Evolutionary conservation across 805 yeast species (phyloP), one percentile per base, ranked within the genome.

Genomic region (Candida awuae): DNA sequence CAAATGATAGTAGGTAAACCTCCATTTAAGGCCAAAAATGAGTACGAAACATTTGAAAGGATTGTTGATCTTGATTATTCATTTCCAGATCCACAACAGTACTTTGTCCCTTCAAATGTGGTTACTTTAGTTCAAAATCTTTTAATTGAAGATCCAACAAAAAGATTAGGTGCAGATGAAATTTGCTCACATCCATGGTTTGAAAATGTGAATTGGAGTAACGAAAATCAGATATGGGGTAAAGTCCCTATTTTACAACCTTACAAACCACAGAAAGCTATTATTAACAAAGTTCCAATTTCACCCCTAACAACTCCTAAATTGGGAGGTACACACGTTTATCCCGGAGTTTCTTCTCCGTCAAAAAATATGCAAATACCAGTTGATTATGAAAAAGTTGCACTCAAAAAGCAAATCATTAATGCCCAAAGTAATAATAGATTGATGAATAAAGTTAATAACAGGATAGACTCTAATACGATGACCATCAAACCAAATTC

Each of bases 11-110:
- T 81, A 32, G 96, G 96, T 0, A 62, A 66, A 18, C 96, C 96
- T 2, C 96, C 97, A 1, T 87, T 87, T 58, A 83, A 87, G 57
- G 96, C 94, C 0, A 63, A 71, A 16, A 84, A 86, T 16, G 96
- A 87, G 60, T 79, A 84, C 55, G 72, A 79, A 41, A 87, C 95
- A 0, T 87, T 87, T 62, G 95, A 87, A 54, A 82, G 84, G 54
- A 92, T 92, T 52, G 84, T 88, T 35, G 72, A 72, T 32, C 66
- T 82, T 25, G 84, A 85, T 41, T 92, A 81, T 55, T 61, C 72
- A 15, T 85, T 82, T 64, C 85, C 85, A 3, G 47, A 46, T 17
- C 84, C 84, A 5, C 34, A 42, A 7, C 67, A 73, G 54, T 72
- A 78, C 60, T 66, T 77, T 65, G 48, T 78, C 44, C 79, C 95